Evolutionary conservation across 1,284 basidiomycete genomes (phyloP).

Genomic region (Hemileia vastatrix): DNA sequence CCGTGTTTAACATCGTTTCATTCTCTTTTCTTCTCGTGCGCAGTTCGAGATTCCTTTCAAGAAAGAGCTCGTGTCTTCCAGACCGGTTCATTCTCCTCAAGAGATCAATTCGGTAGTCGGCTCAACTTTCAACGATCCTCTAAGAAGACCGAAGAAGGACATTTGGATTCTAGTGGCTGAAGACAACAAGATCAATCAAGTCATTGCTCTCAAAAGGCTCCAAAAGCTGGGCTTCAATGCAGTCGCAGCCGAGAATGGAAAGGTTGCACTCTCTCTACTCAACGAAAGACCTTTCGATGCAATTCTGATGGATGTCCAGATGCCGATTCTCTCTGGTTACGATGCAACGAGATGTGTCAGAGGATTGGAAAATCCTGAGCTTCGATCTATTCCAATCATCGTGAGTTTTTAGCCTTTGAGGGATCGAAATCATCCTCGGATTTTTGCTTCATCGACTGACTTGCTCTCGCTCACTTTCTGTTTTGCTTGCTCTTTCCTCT

Average conservation of each 20-base stretch:
- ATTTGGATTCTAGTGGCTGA: conserved; percentile 41
- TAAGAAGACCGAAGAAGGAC: conserved; percentile 34
- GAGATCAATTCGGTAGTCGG: no score
- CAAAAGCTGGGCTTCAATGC: conserved; percentile 40
- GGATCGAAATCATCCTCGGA: no score
- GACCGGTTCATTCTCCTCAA: no score
- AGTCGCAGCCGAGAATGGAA: conserved; percentile 39
- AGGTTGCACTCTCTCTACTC: conserved; percentile 17
- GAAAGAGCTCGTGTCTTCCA: conserved; percentile 23
- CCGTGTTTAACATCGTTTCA: neutral
- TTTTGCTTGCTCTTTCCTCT: no score
- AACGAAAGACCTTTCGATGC: conserved; percentile 2
- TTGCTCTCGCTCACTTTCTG: no score
- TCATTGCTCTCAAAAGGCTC: conserved; percentile 39
- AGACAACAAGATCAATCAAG: conserved; percentile 40
- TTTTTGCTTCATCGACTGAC: no score
- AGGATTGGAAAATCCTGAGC: conserved; percentile 31
- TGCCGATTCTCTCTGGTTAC: conserved; percentile 36
- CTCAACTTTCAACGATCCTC: neutral
- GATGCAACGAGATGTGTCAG: conserved; percentile 35
- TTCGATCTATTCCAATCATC: conserved; percentile 36
- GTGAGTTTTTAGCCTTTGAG: no score
- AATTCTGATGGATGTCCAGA: conserved; percentile 26
- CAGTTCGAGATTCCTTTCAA: conserved; percentile 35
- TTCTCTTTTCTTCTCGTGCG: neutral